Evolutionary conservation across 2,329 filamentous ascomycete genomes (phyloP).

Genomic region (Periconia digitata): DNA sequence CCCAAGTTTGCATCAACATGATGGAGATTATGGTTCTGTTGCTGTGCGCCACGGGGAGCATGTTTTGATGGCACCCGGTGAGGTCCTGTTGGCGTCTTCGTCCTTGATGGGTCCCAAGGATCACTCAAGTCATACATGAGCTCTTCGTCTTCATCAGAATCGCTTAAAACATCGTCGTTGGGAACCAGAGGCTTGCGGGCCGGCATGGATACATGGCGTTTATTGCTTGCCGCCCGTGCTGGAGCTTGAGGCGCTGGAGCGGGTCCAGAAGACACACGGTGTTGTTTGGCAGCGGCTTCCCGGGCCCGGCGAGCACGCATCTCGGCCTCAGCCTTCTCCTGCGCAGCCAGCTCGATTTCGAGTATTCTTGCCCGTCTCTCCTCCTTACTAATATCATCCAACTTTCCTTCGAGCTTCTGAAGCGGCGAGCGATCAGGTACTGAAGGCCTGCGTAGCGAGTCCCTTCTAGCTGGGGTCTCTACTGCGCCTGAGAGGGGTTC

Average conservation of each 20-base stretch:
- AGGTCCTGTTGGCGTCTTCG: conserved; percentile 17
- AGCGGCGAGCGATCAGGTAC: conserved; percentile 86
- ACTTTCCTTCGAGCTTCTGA: conserved; percentile 86
- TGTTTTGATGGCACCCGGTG: conserved; percentile 8
- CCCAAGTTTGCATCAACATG: conserved; percentile 19
- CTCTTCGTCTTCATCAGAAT: conserved; percentile 33
- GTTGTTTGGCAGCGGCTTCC: conserved; percentile 33
- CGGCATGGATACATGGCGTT: conserved; percentile 40
- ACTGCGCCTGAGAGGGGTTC: conserved; percentile 31
- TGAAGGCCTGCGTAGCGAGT: conserved; percentile 49
- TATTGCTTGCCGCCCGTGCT: conserved; percentile 19
- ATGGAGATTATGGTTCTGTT: conserved; percentile 20
- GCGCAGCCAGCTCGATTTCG: conserved; percentile 74
- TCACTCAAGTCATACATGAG: conserved; percentile 34
- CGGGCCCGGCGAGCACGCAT: conserved; percentile 34
- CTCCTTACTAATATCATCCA: conserved; percentile 93
- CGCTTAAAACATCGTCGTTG: conserved; percentile 24
- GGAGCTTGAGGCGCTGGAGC: conserved; percentile 15
- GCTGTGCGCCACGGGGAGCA: conserved; percentile 19
- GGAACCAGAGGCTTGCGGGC: conserved; percentile 23
- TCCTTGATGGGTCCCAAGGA: conserved; percentile 38
- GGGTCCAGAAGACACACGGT: conserved; percentile 34
- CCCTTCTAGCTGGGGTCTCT: conserved; percentile 18
- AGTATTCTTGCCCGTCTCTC: conserved; percentile 85
- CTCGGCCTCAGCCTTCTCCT: conserved; percentile 59